Evolutionary conservation across 192 early-diverging fungal species (phyloP).

Genomic region (Linnemannia exigua): DNA sequence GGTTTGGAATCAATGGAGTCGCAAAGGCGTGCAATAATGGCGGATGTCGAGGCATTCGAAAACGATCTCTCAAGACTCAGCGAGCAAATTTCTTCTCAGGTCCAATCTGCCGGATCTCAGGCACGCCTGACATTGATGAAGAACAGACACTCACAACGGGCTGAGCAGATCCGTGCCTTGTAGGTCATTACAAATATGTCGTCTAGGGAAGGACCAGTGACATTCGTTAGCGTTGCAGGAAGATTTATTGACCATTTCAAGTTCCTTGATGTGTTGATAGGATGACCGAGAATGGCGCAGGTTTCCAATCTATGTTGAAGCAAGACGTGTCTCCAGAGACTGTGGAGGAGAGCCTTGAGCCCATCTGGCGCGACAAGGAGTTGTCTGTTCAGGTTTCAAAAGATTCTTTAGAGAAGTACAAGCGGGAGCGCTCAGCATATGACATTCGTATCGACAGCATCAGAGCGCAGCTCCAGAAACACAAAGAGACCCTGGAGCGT

Average conservation of each 20-base stretch:
- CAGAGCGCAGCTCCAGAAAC: conserved; percentile 19
- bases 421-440: conserved; percentile 17
- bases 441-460: conserved; percentile 28
- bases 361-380: conserved; percentile 63
- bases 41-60: conserved; percentile 36
- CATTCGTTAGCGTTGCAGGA: too few relatives aligned
- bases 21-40: conserved; percentile 21
- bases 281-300: conserved; percentile 17
- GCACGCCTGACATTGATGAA: conserved; percentile 40
- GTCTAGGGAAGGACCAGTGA: too few relatives aligned
- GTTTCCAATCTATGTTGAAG: conserved; percentile 9
- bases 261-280: neutral
- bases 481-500: conserved; percentile 55
- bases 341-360: conserved; percentile 39
- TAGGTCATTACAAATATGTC: neutral
- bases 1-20: conserved; percentile 30
- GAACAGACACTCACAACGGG: conserved; percentile 12
- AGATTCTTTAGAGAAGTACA: conserved; percentile 18
- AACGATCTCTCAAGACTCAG: conserved; percentile 33
- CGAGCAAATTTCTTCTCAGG: conserved; percentile 36
- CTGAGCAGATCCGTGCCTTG: conserved; percentile 21
- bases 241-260: neutral
- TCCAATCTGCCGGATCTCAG: conserved; percentile 36
- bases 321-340: conserved; percentile 13
- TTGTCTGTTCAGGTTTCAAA: conserved; percentile 56